A percentile compares a stretch with the other conserved stretches of the same genome.
These are phyloP conservation scores for Echria macrotheca DNA, from an alignment of 495 filamentous ascomycete species.

Conservation along the genomic window DNA sequence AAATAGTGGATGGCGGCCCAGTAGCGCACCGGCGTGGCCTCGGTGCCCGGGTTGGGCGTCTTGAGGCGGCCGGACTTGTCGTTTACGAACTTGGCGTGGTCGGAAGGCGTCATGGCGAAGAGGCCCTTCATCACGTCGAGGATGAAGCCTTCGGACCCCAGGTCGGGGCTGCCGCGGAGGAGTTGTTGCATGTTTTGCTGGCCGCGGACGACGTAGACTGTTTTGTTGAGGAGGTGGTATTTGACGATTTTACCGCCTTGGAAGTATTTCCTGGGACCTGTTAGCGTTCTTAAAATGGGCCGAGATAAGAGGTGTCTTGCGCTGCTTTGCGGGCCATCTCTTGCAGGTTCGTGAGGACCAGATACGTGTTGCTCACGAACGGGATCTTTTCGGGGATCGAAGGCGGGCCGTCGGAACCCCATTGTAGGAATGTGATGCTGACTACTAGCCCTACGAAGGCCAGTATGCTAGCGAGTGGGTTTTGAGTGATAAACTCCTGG, in stretches of 20 bases:
- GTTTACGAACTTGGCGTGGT: conserved; percentile 9
- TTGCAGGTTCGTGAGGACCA: neutral
- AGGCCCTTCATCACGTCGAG: neutral
- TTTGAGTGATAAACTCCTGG: too few species aligned
- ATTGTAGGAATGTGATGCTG: too few species aligned
- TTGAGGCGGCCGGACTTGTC: conserved; percentile 6
- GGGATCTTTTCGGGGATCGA: neutral
- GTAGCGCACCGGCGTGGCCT: conserved; percentile 5
- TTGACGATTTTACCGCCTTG: neutral
- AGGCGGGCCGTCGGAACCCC: neutral
- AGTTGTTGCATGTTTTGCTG: neutral
- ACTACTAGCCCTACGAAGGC: too few species aligned
- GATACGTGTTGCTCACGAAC: conserved; percentile 4
- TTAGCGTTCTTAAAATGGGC: neutral
- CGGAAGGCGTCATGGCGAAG: neutral
- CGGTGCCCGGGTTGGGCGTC: neutral
- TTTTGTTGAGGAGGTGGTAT: neutral
- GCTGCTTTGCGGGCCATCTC: neutral
- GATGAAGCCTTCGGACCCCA: neutral
- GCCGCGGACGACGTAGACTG: neutral
- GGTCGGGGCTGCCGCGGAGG: neutral
- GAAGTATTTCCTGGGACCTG: neutral
- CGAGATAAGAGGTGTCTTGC: neutral
- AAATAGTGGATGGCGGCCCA: conserved; percentile 2
- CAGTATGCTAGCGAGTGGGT: too few species aligned